phyloP scores from a whole-genome alignment of 2,329 filamentous ascomycete species.

The Xylaria digitata region DNA sequence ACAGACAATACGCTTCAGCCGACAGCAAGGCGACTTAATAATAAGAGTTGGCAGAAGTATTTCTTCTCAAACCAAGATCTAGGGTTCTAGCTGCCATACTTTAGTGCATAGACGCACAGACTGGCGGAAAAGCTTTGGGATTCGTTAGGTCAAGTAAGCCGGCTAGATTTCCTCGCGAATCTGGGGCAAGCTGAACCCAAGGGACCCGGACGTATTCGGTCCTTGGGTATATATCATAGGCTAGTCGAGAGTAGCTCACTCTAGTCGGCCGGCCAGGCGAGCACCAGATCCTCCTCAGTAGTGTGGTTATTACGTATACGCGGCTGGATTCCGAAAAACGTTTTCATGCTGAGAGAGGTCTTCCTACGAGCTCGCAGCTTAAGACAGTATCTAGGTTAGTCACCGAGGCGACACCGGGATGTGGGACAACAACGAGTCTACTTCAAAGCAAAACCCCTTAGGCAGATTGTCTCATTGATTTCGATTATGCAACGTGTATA shows the following conservation, averaged over 20 bases:
- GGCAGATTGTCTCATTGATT: neutral
- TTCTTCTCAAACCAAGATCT: neutral
- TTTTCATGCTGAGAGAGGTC: neutral
- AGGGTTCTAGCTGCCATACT: neutral
- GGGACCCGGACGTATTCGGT: neutral
- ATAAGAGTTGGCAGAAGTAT: neutral
- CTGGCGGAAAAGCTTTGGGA: neutral
- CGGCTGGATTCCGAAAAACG: neutral
- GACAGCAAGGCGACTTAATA: constrained; percentile 5
- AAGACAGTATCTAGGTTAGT: constrained; percentile 13
- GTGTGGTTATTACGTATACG: neutral
- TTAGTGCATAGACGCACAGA: constrained; percentile 3
- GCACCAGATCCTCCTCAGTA: constrained; percentile 15
- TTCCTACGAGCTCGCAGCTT: neutral
- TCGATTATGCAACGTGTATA: too few relatives aligned
- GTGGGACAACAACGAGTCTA: constrained; percentile 5
- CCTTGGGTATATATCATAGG: neutral
- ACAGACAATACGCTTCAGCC: neutral
- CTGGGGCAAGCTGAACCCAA: constrained; percentile 14
- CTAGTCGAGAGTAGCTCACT: constrained; percentile 17
- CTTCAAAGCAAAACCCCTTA: neutral
- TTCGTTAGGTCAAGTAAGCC: neutral
- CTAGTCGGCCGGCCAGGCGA: neutral
- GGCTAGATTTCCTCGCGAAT: neutral
- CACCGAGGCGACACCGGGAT: neutral